Conservation (phyloP, 768 basidiomycete genomes). For the Boletus fagicola region DNA sequence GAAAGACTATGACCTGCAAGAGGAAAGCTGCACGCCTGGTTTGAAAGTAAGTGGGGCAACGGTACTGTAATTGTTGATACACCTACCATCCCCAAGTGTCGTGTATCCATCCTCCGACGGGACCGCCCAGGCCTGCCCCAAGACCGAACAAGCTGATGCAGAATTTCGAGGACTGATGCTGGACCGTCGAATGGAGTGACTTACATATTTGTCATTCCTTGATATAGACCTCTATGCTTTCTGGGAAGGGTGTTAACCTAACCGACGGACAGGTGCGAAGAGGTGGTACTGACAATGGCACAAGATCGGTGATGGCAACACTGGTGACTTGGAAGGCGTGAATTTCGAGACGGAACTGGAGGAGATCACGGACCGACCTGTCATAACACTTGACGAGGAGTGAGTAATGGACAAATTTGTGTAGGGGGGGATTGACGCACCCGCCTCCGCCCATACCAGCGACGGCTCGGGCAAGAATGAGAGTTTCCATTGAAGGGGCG, state of each 20-base stretch:
- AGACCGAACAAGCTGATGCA: constrained; percentile 70
- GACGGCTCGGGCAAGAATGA: constrained; percentile 79
- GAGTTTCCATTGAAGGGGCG: constrained; percentile 78
- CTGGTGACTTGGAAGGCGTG: constrained; percentile 59
- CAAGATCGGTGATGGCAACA: constrained; percentile 82
- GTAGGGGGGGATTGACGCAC: constrained; percentile 39
- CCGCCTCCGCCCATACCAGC: constrained; percentile 94
- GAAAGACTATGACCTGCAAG: no score
- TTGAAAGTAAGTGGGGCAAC: constrained; percentile 9
- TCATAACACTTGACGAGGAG: constrained; percentile 67
- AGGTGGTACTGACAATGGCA: constrained; percentile 66
- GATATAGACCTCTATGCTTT: constrained; percentile 85
- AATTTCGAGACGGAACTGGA: constrained; percentile 13
- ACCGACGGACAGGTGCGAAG: constrained; percentile 1
- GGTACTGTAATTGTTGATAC: background rate
- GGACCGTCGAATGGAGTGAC: constrained; percentile 18
- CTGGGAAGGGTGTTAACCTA: constrained; percentile 36
- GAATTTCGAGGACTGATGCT: constrained; percentile 10
- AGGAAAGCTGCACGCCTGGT: no score
- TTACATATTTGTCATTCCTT: constrained; percentile 88
- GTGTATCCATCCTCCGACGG: constrained; percentile 81
- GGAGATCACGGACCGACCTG: constrained; percentile 47
- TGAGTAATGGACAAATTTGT: background rate
- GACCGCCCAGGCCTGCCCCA: constrained; percentile 78
- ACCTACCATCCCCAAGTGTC: constrained; percentile 83